Percentiles rank a stretch among this genome's conserved stretches.
These are phyloP conservation scores for Butyriboletus loyo DNA, from an alignment of 768 basidiomycete genomes.

Conservation along the genomic window DNA sequence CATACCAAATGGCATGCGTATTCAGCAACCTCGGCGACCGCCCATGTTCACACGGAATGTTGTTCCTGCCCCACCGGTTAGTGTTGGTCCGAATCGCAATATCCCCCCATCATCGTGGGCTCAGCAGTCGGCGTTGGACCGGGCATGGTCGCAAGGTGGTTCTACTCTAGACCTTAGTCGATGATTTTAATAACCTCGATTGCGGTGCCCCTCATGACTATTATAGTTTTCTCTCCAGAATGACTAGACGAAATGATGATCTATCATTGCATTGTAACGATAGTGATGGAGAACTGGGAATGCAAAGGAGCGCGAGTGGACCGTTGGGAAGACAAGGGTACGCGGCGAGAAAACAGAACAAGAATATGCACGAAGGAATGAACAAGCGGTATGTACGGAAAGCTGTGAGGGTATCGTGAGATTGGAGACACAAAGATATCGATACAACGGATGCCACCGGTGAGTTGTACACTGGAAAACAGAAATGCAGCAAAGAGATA, in stretches of 20 bases:
- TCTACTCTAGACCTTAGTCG: slow-evolving; percentile 39
- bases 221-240: not conserved
- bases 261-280: slow-evolving; percentile 16
- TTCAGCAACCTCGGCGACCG: slow-evolving; percentile 53
- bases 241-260: not conserved
- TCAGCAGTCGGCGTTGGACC: slow-evolving; percentile 40
- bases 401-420: slow-evolving; percentile 18
- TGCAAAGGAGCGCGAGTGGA: not conserved
- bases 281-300: not conserved
- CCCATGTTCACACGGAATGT: slow-evolving; percentile 49
- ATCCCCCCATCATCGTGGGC: slow-evolving; percentile 40
- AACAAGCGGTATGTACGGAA: not conserved
- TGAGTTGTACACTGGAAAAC: slow-evolving; percentile 4
- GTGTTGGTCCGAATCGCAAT: slow-evolving; percentile 35
- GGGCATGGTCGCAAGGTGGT: slow-evolving; percentile 43
- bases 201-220: slow-evolving; percentile 2
- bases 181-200: slow-evolving; percentile 19
- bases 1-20: slow-evolving; percentile 48
- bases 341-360: not conserved
- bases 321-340: not conserved
- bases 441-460: slow-evolving; percentile 23
- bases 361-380: not conserved
- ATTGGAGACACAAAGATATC: slow-evolving; percentile 22
- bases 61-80: slow-evolving; percentile 34
- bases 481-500: slow-evolving; percentile 5